Evolutionary conservation across 208 protist genomes (phyloP), one percentile per base, ranked within the genome.

Genomic region (Crithidia fasciculata): DNA sequence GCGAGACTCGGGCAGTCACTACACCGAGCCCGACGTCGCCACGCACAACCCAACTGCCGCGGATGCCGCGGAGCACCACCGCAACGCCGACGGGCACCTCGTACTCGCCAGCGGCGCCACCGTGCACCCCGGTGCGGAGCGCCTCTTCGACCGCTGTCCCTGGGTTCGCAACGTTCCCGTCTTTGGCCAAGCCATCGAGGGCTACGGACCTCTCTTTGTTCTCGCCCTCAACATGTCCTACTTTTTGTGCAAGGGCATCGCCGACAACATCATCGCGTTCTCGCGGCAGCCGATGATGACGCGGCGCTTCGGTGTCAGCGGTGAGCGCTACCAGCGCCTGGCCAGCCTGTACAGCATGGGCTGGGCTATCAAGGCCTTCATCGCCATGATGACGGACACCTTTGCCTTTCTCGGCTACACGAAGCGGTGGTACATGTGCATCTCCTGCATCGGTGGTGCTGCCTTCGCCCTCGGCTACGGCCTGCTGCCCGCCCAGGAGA

Each of bases 361-460:
- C 40, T 90, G 82, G 80, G 84, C 90, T 16, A 78, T 92, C 60
- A 95, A 92, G 66, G 76, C 87, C 56, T 72, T 91, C 65, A 82
- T 66, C 19, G 90, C 83, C 19, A 77, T 86, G 64, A 41, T 95
- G 36, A 84, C 76, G 61, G 90, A 92, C 64, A 69, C 74, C 60
- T 87, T 92, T 55, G 73, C 83, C 39, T 79, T 92, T 59, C 72
- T 87, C 54, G 83, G 85, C 50, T 95, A 92, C 82, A 85, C 82
- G 41, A 95, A 90, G 85, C 83, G 87, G 43, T 95, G 85, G 85
- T 89, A 88, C 81, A 73, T 85, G 60, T 74, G 80, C 44, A 16
- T 78, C 10, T 92, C 87, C 5, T 85, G 80, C 45, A 63, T 92
- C 15, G 36, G 80, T 12, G 86, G 85, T 9, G 74, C 53, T 3